Evolutionary conservation across 345 rosid species (phyloP), one percentile per base, ranked within the genome.

Genomic region (Viola odorata): DNA sequence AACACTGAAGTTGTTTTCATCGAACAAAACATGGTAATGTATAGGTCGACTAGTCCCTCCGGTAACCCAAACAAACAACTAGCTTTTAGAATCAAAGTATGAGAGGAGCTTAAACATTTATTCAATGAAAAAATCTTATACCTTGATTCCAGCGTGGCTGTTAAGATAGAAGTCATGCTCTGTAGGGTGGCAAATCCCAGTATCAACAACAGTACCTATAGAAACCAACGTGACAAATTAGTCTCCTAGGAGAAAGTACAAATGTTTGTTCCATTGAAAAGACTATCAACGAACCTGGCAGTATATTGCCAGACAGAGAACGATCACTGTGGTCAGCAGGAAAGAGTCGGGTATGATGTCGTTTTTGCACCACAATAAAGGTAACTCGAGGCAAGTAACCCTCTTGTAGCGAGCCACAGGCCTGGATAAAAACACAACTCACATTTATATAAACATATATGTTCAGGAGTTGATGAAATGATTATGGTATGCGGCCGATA

Each of bases 61-160:
- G 61, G 0, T 32, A 7, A 44, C 12, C 42, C 12, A 1, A 12
- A 9, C 61, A 32, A 51, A 69, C 7, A 16, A 11, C 7, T 42
- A 42, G 0, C 3, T 6, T 42, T 42, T 6, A 7, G 45, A 7
- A 42, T 42, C 45, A 42, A 42, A 6, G 7, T 7, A 6, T 42
- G 45, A 42, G 11, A 42, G 45, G 3, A 42, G 45, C 45, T 42
- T 11, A 42, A 7, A 42, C 8, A 7, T 7, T 6, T 6, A 1
- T 11, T 6, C 8, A 11, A 6, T 41, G 32, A 10, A 12, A 7
- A 11, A 32, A 12, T 17, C 12, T 32, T 12, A 17, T 55, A 85
- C 98, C 96, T 89, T 77, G 5, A 81, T 89, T 6, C 89, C 89
- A 12, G 91, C 92, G 55, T 87, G 98, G 56, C 98, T 89, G 63